These are phyloP conservation scores for Diaporthe citri DNA, from an alignment of 2,329 filamentous ascomycete genomes.

Conservation along the genomic window DNA sequence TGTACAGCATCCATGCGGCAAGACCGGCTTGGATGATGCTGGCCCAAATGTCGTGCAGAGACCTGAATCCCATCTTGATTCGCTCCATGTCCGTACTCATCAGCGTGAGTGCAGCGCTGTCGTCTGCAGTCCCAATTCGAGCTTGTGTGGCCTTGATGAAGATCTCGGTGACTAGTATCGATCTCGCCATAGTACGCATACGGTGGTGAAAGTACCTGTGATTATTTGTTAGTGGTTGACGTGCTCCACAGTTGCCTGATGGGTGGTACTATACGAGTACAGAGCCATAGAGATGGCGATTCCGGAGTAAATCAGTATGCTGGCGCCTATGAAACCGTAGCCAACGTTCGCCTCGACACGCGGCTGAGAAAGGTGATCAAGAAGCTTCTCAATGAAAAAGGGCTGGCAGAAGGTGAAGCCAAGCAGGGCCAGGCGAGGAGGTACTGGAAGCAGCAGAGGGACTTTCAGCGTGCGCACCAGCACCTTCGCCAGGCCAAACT, in stretches of 20 bases:
- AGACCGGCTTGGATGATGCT: constrained; percentile 49
- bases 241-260: constrained; percentile 40
- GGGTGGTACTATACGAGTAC: constrained; percentile 48
- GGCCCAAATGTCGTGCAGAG: constrained; percentile 53
- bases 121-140: constrained; percentile 41
- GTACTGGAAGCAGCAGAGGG: constrained; percentile 51
- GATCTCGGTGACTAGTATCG: constrained; percentile 42
- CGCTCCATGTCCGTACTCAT: constrained; percentile 56
- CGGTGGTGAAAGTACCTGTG: constrained; percentile 24
- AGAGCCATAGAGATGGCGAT: constrained; percentile 51
- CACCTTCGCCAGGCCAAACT: constrained; percentile 48
- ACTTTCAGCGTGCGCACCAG: constrained; percentile 48
- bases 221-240: constrained; percentile 33
- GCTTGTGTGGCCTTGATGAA: constrained; percentile 42
- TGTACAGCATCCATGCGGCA: constrained; percentile 50
- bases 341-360: constrained; percentile 44
- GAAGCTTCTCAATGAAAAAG: constrained; percentile 55
- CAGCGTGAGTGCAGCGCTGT: constrained; percentile 52
- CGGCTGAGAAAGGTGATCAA: constrained; percentile 50
- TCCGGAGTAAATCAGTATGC: constrained; percentile 48
- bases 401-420: constrained; percentile 59
- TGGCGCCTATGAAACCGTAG: constrained; percentile 52
- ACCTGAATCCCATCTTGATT: constrained; percentile 47
- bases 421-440: constrained; percentile 53
- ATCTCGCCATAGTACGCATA: constrained; percentile 27